Evolutionary conservation across 345 rosid genomes (phyloP).

Genomic region (Psidium friedrichsthalianum): DNA sequence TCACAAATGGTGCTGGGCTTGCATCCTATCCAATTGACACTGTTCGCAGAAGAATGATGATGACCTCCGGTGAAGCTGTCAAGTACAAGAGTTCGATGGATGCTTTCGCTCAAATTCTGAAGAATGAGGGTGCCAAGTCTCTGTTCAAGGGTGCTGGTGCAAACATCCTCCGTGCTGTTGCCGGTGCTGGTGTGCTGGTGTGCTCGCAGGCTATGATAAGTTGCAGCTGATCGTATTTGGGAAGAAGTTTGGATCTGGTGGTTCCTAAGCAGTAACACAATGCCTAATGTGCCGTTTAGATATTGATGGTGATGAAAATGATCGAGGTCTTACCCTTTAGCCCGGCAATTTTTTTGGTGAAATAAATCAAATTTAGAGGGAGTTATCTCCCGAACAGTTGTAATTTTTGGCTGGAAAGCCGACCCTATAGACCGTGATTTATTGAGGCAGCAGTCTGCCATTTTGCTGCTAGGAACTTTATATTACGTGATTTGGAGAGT

Average conservation of each 20-base stretch:
- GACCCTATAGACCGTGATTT: not conserved
- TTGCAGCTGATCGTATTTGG: slow-evolving; percentile 26
- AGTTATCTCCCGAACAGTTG: not conserved
- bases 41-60: slow-evolving; percentile 42
- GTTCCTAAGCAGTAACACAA: not conserved
- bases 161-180: slow-evolving; percentile 27
- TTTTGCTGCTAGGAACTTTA: not conserved
- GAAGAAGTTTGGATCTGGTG: slow-evolving; percentile 25
- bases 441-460: not conserved
- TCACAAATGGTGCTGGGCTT: slow-evolving; percentile 29
- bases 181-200: slow-evolving; percentile 39
- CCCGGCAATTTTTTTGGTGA: not conserved
- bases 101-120: slow-evolving; percentile 24
- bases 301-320: slow-evolving; percentile 11
- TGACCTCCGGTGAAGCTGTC: slow-evolving; percentile 33
- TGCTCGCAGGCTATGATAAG: slow-evolving; percentile 31
- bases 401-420: not conserved
- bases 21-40: slow-evolving; percentile 32
- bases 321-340: not conserved
- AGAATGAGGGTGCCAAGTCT: slow-evolving; percentile 28
- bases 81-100: slow-evolving; percentile 26
- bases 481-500: not conserved
- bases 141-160: slow-evolving; percentile 40
- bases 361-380: slow-evolving; percentile 7
- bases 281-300: not conserved